Base-by-base conservation (phyloP, 1,284 basidiomycete genomes). In the Leccinum angustisporum region DNA sequence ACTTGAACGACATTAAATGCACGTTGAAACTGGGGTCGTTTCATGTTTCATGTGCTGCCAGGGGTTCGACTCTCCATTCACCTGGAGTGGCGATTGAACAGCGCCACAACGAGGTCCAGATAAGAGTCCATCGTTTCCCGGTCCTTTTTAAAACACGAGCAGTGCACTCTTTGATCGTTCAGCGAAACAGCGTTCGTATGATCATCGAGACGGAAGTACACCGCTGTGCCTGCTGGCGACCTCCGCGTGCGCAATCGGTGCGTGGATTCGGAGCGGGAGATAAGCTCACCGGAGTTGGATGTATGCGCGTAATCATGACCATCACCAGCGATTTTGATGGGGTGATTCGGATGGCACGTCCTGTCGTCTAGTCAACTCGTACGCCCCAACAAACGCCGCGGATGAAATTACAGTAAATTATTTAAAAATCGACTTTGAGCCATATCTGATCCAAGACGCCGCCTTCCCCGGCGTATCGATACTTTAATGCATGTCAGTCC, bases 321-420 rank as follows among this genome's bases (percentile, higher is more conserved):
- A 27, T 27, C 51, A 30, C 38, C 16, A 40, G 9, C 38, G 38
- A 40, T 40, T 18, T 18, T 31, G 51, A 30, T 52, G 27, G 25
- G 54, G 18, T 40, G 18, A 46, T 46, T 13, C 18, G 6, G 43
- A 43, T 7, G n/a, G 43, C 43, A 46, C 18, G 18, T 21, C 36
- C 14, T 30, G 54, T 56, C 18, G 54, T 56, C 54, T 56, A 56
- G 54, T 56, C 54, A 40, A 56, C 54, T 56, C 54, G 21, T 40
- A 56, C 36, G 18, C 25, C 53, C 25, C 10, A 30, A 25, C 27
- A 56, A 56, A 27, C 54, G 36, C 54, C 54, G 54, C 54, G 4
- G 16, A 30, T n/a, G 18, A 46, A 46, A 46, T 46, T 21, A 46
- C 43, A 31, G n/a, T 46, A 21, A 46, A 38, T 46, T 46, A 46